Base-by-base conservation (phyloP, 2,329 filamentous ascomycete species). In the Trichophyton simii region DNA sequence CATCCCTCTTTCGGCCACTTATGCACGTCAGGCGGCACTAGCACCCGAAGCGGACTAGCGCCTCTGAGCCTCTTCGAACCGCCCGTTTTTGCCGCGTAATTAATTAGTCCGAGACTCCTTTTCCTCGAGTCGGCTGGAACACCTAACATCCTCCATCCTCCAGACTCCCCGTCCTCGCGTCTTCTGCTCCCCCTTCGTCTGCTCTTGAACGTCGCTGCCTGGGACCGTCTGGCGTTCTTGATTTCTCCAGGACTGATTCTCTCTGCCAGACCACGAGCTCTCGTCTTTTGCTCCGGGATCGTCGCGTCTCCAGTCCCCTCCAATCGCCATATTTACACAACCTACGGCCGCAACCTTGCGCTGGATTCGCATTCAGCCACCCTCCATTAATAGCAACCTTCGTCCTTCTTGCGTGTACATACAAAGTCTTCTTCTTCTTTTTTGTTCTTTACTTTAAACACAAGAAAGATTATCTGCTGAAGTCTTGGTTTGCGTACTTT, bases 31-130 rank as follows among this genome's bases (percentile, higher is more conserved):
- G 44, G 18, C 25, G 15, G 50, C 25, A 15, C 50, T 54, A 54
- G 50, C 46, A 13, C 50, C 34, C 50, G 9, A 54, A 54, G 22
- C 8, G 11, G 22, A n/a, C 50, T 54, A 54, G 50, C 50, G 50
- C 25, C 50, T 7, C 22, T 31, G 50, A 54, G 50, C 50, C 44
- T 48, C 44, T 7, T 48, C 20, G 44, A 48, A 48, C 44, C 55
- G 55, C 55, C 55, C 55, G 55, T 44, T 44, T 38, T 58, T 31
- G 34, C 34, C 55, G 55, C 55, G 55, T 58, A 58, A 58, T 58
- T 20, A 28, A 34, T 54, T 34, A 34, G 50, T n/a, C 50, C 25
- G 50, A 31, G 50, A 34, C 50, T 58, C 55, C 34, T 42, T 34
- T 57, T 20, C 31, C 25, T 22, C 18, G 15, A 15, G 15, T 15